Evolutionary conservation across 345 rosid species (phyloP).

Genomic region (Bretschneidera sinensis): DNA sequence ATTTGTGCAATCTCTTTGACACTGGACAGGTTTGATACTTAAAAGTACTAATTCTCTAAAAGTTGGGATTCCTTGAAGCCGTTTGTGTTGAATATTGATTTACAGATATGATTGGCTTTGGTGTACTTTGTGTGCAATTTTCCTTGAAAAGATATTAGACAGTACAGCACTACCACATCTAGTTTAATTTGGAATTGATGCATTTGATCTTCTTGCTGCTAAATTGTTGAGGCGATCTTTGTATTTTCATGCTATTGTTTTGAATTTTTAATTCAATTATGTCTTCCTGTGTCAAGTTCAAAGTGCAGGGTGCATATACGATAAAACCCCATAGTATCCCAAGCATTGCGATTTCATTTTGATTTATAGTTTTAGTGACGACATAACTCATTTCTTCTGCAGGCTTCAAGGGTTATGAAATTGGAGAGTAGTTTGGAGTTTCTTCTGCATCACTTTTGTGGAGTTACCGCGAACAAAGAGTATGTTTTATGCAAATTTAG

Average conservation of each 20-base stretch:
- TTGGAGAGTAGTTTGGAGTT: slow-evolving; percentile 87
- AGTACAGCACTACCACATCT: background rate
- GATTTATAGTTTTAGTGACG: background rate
- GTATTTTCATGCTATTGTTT: background rate
- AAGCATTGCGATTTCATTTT: background rate
- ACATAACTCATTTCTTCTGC: slow-evolving; percentile 4
- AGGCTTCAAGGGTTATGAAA: slow-evolving; percentile 90
- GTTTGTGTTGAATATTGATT: background rate
- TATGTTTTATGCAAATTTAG: slow-evolving; percentile 24
- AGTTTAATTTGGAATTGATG: background rate
- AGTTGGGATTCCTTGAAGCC: background rate
- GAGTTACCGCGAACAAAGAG: slow-evolving; percentile 87
- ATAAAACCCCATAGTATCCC: too few species aligned
- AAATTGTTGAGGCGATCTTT: background rate
- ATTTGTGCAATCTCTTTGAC: slow-evolving; percentile 92
- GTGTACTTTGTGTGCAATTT: slow-evolving; percentile 4
- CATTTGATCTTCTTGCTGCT: too few species aligned
- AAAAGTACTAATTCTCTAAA: background rate
- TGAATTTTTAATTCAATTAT: background rate
- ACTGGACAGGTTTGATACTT: slow-evolving; percentile 78
- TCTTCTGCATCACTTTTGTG: slow-evolving; percentile 72
- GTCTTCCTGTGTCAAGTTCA: too few species aligned
- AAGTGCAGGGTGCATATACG: too few species aligned
- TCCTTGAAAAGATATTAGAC: background rate
- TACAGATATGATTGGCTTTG: background rate